These are phyloP conservation scores for Xanthoceras sorbifolium DNA, from an alignment of 345 rosid species.

Conservation along the genomic window DNA sequence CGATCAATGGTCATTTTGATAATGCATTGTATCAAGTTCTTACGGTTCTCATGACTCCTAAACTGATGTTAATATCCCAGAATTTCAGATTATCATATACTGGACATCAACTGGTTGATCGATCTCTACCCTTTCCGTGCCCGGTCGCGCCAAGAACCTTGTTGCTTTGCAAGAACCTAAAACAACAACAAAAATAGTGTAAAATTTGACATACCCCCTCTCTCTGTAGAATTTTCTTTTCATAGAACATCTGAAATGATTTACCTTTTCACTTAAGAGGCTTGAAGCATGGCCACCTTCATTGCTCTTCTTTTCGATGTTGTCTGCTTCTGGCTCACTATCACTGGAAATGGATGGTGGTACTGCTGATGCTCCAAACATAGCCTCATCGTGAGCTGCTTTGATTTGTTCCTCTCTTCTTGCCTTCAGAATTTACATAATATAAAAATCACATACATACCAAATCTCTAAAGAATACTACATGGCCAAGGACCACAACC, in stretches of 20 bases:
- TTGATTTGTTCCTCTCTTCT: conserved; percentile 70
- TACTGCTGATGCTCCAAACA: conserved; percentile 71
- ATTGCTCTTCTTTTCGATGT: conserved; percentile 35
- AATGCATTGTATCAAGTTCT: neutral
- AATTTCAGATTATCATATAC: neutral
- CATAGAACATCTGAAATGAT: neutral
- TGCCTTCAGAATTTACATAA: conserved; percentile 43
- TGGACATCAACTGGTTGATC: conserved; percentile 6
- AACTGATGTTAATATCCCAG: neutral
- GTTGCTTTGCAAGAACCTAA: conserved; percentile 90
- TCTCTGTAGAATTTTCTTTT: neutral
- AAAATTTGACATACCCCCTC: neutral
- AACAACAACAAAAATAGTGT: conserved; percentile 4
- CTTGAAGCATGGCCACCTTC: conserved; percentile 36
- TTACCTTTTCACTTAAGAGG: conserved; percentile 83
- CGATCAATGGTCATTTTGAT: neutral
- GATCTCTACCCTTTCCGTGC: conserved; percentile 60
- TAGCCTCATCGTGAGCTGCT: conserved; percentile 89
- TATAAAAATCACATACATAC: neutral
- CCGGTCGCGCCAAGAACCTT: conserved; percentile 97
- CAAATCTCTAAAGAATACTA: neutral
- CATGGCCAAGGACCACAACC: neutral
- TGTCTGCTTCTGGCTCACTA: conserved; percentile 37
- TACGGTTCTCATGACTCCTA: no score
- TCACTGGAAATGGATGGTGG: conserved; percentile 31